Conservation (phyloP, 768 basidiomycete genomes). For the Lentinula raphanica region DNA sequence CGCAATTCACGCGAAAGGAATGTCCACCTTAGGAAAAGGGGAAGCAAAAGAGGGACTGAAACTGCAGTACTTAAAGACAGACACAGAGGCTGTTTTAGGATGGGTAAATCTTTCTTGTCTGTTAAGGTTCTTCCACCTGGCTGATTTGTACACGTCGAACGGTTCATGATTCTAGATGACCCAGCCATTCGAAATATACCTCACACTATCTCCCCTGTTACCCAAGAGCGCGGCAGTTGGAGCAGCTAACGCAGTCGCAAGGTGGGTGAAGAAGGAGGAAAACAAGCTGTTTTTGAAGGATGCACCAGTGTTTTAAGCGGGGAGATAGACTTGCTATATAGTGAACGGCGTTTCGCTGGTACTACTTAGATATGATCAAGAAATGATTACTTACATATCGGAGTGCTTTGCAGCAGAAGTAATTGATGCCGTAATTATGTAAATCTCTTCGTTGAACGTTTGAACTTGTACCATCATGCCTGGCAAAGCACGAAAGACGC, state of each 20-base stretch:
- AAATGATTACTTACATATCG: no score
- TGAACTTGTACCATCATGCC: conserved; percentile 11
- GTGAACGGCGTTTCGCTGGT: background rate
- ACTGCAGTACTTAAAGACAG: conserved; percentile 81
- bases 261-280: conserved; percentile 93
- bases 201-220: conserved; percentile 72
- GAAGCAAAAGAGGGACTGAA: conserved; percentile 56
- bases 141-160: background rate
- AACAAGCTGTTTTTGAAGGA: conserved; percentile 73
- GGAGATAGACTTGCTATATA: background rate
- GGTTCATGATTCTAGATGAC: conserved; percentile 58
- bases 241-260: conserved; percentile 82
- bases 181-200: conserved; percentile 88
- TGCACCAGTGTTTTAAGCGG: conserved; percentile 56
- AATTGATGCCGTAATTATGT: background rate
- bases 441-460: background rate
- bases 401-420: no score
- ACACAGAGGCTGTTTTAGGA: conserved; percentile 85
- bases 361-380: background rate
- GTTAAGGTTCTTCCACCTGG: background rate
- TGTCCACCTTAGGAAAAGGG: conserved; percentile 55
- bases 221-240: conserved; percentile 86
- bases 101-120: conserved; percentile 62
- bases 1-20: conserved; percentile 71
- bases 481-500: conserved; percentile 14